Percentiles rank a stretch among this genome's conserved stretches.
These are phyloP conservation scores for Lentinula guzmanii DNA, from an alignment of 768 basidiomycete genomes.

Conservation along the genomic window DNA sequence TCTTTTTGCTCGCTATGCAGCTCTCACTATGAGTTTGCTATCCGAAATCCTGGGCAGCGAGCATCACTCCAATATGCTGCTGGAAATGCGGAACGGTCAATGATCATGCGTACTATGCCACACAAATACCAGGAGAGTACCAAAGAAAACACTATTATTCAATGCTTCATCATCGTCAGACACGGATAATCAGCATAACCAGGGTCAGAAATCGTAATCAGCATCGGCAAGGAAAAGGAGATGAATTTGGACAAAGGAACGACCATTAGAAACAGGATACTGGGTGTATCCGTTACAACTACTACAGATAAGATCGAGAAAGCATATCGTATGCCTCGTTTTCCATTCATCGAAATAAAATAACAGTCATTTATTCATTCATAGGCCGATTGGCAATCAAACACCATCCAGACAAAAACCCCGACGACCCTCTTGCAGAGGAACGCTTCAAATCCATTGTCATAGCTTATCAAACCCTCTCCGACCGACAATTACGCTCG, in stretches of 20 bases:
- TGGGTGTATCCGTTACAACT: constrained; percentile 71
- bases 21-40: constrained; percentile 57
- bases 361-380: background rate
- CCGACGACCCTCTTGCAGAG: constrained; percentile 76
- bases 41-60: constrained; percentile 52
- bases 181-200: background rate
- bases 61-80: constrained; percentile 64
- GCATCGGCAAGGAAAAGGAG: constrained; percentile 41
- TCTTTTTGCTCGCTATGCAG: constrained; percentile 58
- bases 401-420: constrained; percentile 91
- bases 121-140: constrained; percentile 38
- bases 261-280: constrained; percentile 85
- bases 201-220: constrained; percentile 15
- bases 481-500: constrained; percentile 65
- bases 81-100: constrained; percentile 57
- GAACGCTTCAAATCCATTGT: constrained; percentile 90
- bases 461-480: constrained; percentile 83
- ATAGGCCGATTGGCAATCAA: constrained; percentile 82
- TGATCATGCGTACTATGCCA: constrained; percentile 62
- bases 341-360: background rate
- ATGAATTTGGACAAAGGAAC: constrained; percentile 85
- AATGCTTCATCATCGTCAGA: constrained; percentile 6
- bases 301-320: constrained; percentile 86
- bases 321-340: constrained; percentile 58
- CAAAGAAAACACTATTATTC: constrained; percentile 13